These are phyloP conservation scores for Arxiozyma slooffiae DNA, from an alignment of 1,139 yeast species.

Conservation along the genomic window DNA sequence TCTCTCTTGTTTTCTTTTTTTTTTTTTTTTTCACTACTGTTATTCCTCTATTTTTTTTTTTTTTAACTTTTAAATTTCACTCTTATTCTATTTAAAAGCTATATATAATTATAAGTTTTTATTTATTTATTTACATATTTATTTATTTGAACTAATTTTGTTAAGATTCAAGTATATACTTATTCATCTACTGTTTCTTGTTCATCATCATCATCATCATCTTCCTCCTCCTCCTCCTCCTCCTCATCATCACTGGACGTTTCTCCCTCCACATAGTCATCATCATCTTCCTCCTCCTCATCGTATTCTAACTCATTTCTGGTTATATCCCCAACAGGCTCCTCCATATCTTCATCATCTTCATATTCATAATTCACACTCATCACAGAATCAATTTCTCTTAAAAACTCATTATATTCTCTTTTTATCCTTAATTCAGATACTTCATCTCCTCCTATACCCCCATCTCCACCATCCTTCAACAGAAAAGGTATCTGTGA, in stretches of 20 bases:
- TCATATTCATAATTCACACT: slow-evolving; percentile 26
- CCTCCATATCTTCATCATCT: slow-evolving; percentile 24
- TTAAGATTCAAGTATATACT: neutral
- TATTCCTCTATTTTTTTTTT: neutral
- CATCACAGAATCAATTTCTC: slow-evolving; percentile 29
- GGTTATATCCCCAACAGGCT: slow-evolving; percentile 8
- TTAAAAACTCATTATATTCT: slow-evolving; percentile 19
- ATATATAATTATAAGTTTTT: neutral
- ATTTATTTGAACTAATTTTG: neutral
- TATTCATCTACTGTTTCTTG: slow-evolving; percentile 5
- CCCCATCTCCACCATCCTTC: slow-evolving; percentile 26
- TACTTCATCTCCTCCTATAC: slow-evolving; percentile 17
- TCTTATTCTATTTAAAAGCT: neutral
- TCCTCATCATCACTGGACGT: slow-evolving; percentile 12
- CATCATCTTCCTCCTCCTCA: slow-evolving; percentile 6
- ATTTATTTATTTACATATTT: neutral
- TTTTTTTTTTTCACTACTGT: too few species aligned
- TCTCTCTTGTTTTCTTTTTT: too few species aligned
- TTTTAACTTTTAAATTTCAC: too few species aligned
- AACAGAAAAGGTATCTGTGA: slow-evolving; percentile 41
- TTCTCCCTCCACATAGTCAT: slow-evolving; percentile 2
- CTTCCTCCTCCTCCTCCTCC: slow-evolving; percentile 14
- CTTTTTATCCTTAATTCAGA: slow-evolving; percentile 12
- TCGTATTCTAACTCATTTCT: slow-evolving; percentile 3
- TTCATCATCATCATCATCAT: slow-evolving; percentile 14